phyloP scores from a whole-genome alignment of 495 filamentous ascomycete genomes.

The Daldinia concentrica region DNA sequence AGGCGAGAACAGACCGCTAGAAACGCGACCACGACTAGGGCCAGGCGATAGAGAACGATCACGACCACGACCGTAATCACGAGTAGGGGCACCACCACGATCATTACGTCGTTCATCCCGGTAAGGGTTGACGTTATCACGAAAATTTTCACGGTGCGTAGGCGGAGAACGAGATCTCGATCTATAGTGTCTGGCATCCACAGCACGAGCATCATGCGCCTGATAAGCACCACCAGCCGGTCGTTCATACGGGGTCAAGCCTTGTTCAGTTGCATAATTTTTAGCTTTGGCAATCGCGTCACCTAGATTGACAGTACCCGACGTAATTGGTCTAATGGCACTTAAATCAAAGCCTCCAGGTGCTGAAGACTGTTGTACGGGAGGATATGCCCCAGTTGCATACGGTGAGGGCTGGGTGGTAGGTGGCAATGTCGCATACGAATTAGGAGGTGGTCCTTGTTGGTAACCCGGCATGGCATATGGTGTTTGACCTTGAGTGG shows the following conservation, averaged over 20 bases:
- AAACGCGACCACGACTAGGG: conserved; percentile 53
- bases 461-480: conserved; percentile 54
- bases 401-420: conserved; percentile 53
- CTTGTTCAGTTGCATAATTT: conserved; percentile 75
- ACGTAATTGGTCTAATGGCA: conserved; percentile 74
- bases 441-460: conserved; percentile 47
- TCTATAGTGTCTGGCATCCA: conserved; percentile 61
- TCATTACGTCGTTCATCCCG: conserved; percentile 78
- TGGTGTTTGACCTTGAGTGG: conserved; percentile 46
- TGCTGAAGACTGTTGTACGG: conserved; percentile 70
- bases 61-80: conserved; percentile 68
- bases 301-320: conserved; percentile 75
- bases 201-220: conserved; percentile 50
- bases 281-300: conserved; percentile 80
- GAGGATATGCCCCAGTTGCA: conserved; percentile 54
- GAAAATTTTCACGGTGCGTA: conserved; percentile 70
- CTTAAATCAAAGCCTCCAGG: conserved; percentile 78
- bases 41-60: conserved; percentile 72
- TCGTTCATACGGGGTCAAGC: conserved; percentile 64
- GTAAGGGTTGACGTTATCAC: conserved; percentile 78
- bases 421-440: conserved; percentile 43
- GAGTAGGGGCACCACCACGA: conserved; percentile 59
- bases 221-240: conserved; percentile 51
- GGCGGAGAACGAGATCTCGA: conserved; percentile 77
- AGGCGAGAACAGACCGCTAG: conserved; percentile 58